Evolutionary conservation across 2,329 filamentous ascomycete species (phyloP).

Genomic region (Cadophora luteo-olivacea): DNA sequence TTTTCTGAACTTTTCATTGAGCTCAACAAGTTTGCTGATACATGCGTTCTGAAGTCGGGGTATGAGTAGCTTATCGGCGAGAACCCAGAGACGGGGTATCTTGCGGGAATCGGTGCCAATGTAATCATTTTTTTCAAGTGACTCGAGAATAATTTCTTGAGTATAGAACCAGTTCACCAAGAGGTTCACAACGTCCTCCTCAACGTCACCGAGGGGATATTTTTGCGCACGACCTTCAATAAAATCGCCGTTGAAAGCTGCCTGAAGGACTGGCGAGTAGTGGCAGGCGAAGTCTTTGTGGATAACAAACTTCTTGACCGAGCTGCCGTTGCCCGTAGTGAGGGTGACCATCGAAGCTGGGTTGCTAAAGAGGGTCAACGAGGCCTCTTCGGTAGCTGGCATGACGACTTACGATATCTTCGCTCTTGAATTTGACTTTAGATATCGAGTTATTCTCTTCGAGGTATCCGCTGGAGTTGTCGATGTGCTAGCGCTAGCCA

Average conservation of each 20-base stretch:
- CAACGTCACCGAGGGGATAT: slow-evolving; percentile 23
- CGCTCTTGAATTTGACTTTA: neutral
- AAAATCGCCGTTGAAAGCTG: slow-evolving; percentile 24
- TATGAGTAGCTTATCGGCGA: slow-evolving; percentile 25
- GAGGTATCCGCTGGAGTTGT: too few species aligned
- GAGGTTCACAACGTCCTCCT: slow-evolving; percentile 5
- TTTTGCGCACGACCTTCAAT: slow-evolving; percentile 24
- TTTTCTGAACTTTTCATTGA: neutral
- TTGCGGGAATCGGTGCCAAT: neutral
- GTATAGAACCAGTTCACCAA: slow-evolving; percentile 28
- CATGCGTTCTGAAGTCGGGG: slow-evolving; percentile 26
- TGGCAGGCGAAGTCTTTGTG: slow-evolving; percentile 29
- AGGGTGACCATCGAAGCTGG: slow-evolving; percentile 14
- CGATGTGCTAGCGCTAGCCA: too few species aligned
- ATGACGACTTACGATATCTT: neutral
- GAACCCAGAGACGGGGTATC: slow-evolving; percentile 20
- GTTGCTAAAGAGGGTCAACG: neutral
- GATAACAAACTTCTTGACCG: slow-evolving; percentile 14
- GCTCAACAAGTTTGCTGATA: neutral
- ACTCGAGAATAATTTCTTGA: neutral
- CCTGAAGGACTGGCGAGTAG: slow-evolving; percentile 24
- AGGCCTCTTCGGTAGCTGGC: too few species aligned
- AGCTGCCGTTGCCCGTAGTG: neutral
- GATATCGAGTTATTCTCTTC: neutral
- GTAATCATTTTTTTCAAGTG: neutral